Evolutionary conservation across 179 eudicot species (phyloP), one percentile per base, ranked within the genome.

Genomic region (Amaranthus tricolor): DNA sequence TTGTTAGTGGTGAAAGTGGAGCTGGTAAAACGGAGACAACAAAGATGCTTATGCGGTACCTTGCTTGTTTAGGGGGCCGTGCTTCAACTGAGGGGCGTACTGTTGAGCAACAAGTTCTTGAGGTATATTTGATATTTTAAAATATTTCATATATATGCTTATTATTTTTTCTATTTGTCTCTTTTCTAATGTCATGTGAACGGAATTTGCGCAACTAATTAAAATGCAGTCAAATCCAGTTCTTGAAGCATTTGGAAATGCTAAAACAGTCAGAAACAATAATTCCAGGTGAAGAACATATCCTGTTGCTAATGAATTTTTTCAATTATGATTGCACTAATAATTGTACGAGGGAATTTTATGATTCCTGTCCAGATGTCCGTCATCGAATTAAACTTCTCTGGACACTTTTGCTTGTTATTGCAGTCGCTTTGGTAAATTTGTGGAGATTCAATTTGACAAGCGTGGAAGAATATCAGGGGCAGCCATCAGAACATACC

Each of bases 11-110:
- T 72, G 98, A 96, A 86, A 94, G 99, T 85, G 98, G 99, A 77
- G 99, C 99, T 7, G 99, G 99, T 72, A 96, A 96, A 88, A 96
- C 99, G 57, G 98, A 96, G 88, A 96, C 98, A 69, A 96, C 99
- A 58, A 96, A 96, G 83, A 96, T 96, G 99, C 94, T 96, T 77
- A 96, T 93, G 98, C 90, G 73, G 24, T 96, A 91, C 79, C 98
- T 94, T 72, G 99, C 99, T 64, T 96, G 72, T 86, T 76, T 96
- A 85, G 99, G 99, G 71, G 99, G 99, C 19, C 90, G 99, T 62
- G 86, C 88, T 76, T 90, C 93, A 68, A 96, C 98, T 63, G 98
- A 96, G 81, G 99, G 98, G 45, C 94, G 99, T 66, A 96, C 98
- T 44, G 98, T 96, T 64, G 99, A 93, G 80, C 99, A 93, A 75